These are phyloP conservation scores for Lactarius trivialis DNA, from an alignment of 768 basidiomycete species.

Conservation along the genomic window DNA sequence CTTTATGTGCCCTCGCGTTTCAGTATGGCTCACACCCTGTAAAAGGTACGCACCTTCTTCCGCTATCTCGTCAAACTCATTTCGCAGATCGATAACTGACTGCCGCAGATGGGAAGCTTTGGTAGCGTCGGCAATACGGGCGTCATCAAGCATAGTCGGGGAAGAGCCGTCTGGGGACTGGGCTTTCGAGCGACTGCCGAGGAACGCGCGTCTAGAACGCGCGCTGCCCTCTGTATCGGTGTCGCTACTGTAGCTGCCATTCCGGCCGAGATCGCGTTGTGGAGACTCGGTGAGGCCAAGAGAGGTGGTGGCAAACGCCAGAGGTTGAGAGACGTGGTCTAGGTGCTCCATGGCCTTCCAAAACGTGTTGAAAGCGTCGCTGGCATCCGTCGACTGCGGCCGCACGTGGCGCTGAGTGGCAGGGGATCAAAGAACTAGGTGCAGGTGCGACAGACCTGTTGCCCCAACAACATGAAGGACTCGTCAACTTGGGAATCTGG, in stretches of 20 bases:
- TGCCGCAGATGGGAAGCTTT: conserved; percentile 18
- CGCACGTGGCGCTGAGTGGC: conserved; percentile 3
- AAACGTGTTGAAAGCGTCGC: conserved; percentile 83
- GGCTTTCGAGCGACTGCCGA: conserved; percentile 28
- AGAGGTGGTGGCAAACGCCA: conserved; percentile 79
- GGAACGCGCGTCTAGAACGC: conserved; percentile 48
- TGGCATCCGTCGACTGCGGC: conserved; percentile 46
- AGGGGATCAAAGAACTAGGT: neutral
- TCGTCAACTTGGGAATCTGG: conserved; percentile 58
- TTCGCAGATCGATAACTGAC: conserved; percentile 26
- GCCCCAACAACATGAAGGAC: conserved; percentile 84
- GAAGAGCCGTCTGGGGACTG: conserved; percentile 28
- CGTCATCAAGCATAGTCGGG: conserved; percentile 22
- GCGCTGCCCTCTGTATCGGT: conserved; percentile 53
- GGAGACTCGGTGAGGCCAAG: conserved; percentile 42
- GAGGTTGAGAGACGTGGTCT: conserved; percentile 75
- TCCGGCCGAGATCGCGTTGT: conserved; percentile 33
- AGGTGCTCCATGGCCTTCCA: conserved; percentile 86
- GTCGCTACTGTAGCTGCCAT: conserved; percentile 56
- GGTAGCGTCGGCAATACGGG: conserved; percentile 12
- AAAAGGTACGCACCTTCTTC: conserved; percentile 49
- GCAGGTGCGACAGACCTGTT: conserved; percentile 46
- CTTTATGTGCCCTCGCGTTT: neutral
- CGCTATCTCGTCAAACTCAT: conserved; percentile 57
- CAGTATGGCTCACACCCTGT: neutral